Evolutionary conservation across 495 filamentous ascomycete species (phyloP).

Genomic region (Rostrohypoxylon terebratum): DNA sequence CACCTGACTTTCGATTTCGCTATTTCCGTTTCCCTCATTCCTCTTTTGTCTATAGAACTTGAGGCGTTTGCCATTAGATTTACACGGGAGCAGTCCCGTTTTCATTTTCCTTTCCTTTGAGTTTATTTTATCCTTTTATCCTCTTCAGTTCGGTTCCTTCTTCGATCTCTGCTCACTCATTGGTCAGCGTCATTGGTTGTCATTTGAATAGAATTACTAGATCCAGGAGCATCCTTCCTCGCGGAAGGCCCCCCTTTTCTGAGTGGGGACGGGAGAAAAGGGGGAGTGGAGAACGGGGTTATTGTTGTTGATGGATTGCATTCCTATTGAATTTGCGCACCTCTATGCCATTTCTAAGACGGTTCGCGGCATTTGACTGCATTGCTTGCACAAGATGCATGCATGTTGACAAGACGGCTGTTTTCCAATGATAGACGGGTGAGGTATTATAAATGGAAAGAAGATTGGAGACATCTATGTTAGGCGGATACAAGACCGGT

Average conservation of each 20-base stretch:
- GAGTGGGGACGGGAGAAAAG: conserved; percentile 11
- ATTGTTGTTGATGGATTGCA: conserved; percentile 21
- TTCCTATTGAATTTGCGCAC: conserved; percentile 7
- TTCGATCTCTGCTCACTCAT: conserved; percentile 3
- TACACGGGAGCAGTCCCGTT: conserved; percentile 19
- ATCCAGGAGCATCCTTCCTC: conserved; percentile 40
- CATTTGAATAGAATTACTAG: conserved; percentile 43
- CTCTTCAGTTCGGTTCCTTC: conserved; percentile 17
- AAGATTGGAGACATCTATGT: conserved; percentile 18
- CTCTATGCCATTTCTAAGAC: background rate
- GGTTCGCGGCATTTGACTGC: conserved; percentile 21
- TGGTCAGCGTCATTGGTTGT: conserved; percentile 7
- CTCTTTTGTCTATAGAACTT: conserved; percentile 20
- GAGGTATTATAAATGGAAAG: conserved; percentile 30
- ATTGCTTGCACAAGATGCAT: conserved; percentile 29
- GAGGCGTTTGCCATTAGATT: conserved; percentile 13
- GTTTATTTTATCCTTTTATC: conserved; percentile 3
- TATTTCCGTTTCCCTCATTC: conserved; percentile 15
- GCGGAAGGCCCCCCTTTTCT: conserved; percentile 34
- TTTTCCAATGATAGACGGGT: conserved; percentile 28
- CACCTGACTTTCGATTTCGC: conserved; percentile 15
- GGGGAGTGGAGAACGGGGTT: conserved; percentile 14
- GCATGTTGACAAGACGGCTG: conserved; percentile 18
- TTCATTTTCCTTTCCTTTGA: background rate
- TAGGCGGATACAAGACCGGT: conserved; percentile 12